Base-by-base conservation (phyloP, 139 green algal species). In the Chlamydomonas eustigma region DNA sequence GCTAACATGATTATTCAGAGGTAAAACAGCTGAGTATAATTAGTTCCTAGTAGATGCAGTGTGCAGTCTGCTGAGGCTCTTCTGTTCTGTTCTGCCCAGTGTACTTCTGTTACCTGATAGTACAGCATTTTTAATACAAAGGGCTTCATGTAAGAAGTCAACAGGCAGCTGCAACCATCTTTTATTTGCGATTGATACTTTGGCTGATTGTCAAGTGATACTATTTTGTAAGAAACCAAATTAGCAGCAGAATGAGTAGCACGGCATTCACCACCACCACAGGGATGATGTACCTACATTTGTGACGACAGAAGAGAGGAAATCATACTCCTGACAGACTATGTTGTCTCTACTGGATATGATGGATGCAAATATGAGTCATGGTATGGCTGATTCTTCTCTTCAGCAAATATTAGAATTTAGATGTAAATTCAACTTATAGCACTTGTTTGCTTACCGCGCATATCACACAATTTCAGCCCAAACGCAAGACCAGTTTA, bases 381-480 rank as follows among this genome's bases (percentile, higher is more conserved):
- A 58, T 58, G 44, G 44, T 12, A 58, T 18, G 18, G 44, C 12
- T 58, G 18, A 12, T 58, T 18, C 44, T 18, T 12, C 44, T 18
- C 12, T 58, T 58, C 44, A 12, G 12, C 44, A 58, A 18, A 58
- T 12, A 12, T 58, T 28, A 18, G 44, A 58, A 58, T 58, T 58
- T 28, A 18, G 44, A 58, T 58, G 44, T 18, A 58, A 58, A 12
- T 58, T 12, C 44, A 12, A 12, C 12, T 58, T 12, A 12, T 12
- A 12, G 12, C 18, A 12, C 12, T 18, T 28, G 12, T 18, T 58
- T 18, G 18, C 44, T 12, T 18, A 58, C 44, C 44, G 12, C 44
- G 44, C 44, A 58, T 58, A 58, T 58, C 44, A 58, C 18, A 58
- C 44, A 58, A 58, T 58, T 58, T 58, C 44, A 58, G 44, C 44